Percentiles rank a stretch among this genome's conserved stretches.
phyloP scores from a whole-genome alignment of 2,329 filamentous ascomycete species.

The Pseudogymnoascus destructans region DNA sequence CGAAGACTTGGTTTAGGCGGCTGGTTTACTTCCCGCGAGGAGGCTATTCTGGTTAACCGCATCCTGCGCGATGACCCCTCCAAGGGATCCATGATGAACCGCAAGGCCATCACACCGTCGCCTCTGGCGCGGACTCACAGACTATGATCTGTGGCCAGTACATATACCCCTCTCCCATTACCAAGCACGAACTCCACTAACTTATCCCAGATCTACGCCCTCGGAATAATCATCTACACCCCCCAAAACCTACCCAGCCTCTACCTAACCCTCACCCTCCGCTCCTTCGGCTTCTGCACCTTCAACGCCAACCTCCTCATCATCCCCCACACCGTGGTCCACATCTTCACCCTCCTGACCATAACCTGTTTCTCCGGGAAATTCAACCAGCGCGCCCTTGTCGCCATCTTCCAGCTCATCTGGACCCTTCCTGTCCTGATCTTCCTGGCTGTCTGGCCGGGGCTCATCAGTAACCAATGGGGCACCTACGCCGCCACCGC shows the following conservation, averaged over 20 bases:
- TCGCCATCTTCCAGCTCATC: constrained; percentile 27
- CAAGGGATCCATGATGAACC: constrained; percentile 46
- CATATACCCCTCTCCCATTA: constrained; percentile 20
- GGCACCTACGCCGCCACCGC: constrained; percentile 28
- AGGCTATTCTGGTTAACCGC: constrained; percentile 54
- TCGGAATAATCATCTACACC: constrained; percentile 37
- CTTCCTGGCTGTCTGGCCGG: constrained; percentile 24
- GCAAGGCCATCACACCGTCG: constrained; percentile 39
- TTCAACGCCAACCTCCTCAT: constrained; percentile 35
- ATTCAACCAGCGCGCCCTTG: constrained; percentile 28
- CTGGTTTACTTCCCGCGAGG: constrained; percentile 50
- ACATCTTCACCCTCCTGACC: constrained; percentile 33
- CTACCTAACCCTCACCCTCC: constrained; percentile 43
- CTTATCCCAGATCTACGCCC: constrained; percentile 28
- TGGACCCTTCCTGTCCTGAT: constrained; percentile 32
- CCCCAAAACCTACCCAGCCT: constrained; percentile 34
- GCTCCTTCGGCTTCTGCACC: constrained; percentile 21
- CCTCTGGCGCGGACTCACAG: constrained; percentile 39
- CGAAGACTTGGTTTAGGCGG: constrained; percentile 41
- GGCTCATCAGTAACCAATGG: constrained; percentile 24
- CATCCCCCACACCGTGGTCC: constrained; percentile 34
- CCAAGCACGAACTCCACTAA: not conserved
- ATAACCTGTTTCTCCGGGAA: constrained; percentile 34
- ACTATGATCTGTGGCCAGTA: constrained; percentile 48
- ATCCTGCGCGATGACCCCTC: constrained; percentile 38